Evolutionary conservation across 352 stramenopile species (phyloP).

Genomic region (Thraustochytrium sp.): DNA sequence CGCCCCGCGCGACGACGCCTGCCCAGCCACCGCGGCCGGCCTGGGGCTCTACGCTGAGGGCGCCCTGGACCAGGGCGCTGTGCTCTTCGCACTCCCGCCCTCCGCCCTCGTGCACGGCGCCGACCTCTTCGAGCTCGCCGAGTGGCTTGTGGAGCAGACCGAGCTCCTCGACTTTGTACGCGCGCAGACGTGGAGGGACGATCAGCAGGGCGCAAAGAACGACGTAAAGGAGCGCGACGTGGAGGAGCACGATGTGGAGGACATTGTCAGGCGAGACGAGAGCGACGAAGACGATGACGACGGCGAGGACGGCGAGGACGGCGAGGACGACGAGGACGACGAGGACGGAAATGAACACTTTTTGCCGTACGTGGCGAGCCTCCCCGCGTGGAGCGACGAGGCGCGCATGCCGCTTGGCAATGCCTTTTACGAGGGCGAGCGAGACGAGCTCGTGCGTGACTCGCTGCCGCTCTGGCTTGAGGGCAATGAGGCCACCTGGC

Average conservation of each 20-base stretch:
- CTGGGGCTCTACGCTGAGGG: conserved; percentile 18
- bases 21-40: neutral
- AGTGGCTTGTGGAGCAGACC: conserved; percentile 7
- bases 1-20: neutral
- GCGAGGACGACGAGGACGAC: neutral
- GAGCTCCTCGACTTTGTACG: neutral
- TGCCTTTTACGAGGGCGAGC: neutral
- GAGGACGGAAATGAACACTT: neutral
- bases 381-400: neutral
- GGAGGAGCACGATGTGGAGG: neutral
- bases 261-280: neutral
- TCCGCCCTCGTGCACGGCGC: neutral
- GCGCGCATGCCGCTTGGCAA: neutral
- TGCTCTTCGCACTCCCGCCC: conserved; percentile 6
- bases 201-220: too few relatives aligned
- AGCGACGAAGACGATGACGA: neutral
- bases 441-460: neutral
- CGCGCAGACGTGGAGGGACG: too few relatives aligned
- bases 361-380: neutral
- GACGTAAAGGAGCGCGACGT: neutral
- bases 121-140: conserved; percentile 28
- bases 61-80: neutral
- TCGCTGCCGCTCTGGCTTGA: too few relatives aligned
- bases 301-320: neutral
- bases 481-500: too few relatives aligned